A percentile compares a stretch with the other conserved stretches of the same genome.
phyloP scores from a whole-genome alignment of 441 rosid species.

The Raphanus hybrid region DNA sequence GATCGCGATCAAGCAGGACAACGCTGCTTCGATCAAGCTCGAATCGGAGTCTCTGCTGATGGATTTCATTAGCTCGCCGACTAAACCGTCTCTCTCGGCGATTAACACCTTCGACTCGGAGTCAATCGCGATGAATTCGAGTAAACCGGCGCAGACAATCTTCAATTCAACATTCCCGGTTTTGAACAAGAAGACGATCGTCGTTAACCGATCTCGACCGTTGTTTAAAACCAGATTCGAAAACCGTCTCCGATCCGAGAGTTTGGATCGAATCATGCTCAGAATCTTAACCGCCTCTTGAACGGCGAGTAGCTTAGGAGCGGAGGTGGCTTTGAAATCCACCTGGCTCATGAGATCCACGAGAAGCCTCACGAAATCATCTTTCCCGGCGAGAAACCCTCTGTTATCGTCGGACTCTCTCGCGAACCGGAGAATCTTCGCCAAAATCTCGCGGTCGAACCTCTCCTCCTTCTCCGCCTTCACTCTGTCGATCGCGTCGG shows the following conservation, averaged over 20 bases:
- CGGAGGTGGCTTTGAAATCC: slow-evolving; percentile 31
- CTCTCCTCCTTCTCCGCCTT: slow-evolving; percentile 36
- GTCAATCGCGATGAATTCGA: slow-evolving; percentile 61
- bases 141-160: slow-evolving; percentile 53
- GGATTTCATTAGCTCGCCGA: slow-evolving; percentile 48
- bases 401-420: slow-evolving; percentile 65
- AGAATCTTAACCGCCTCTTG: slow-evolving; percentile 63
- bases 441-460: slow-evolving; percentile 38
- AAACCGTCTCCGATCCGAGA: slow-evolving; percentile 48
- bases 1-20: slow-evolving; percentile 60
- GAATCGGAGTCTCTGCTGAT: slow-evolving; percentile 46
- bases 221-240: slow-evolving; percentile 47
- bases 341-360: slow-evolving; percentile 51
- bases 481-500: slow-evolving; percentile 43
- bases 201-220: slow-evolving; percentile 50
- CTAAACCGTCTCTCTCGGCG: slow-evolving; percentile 59
- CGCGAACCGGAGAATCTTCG: slow-evolving; percentile 51
- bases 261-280: slow-evolving; percentile 46
- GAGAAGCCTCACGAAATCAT: slow-evolving; percentile 58
- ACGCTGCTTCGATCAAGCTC: slow-evolving; percentile 50
- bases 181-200: slow-evolving; percentile 49
- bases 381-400: slow-evolving; percentile 60
- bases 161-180: slow-evolving; percentile 49
- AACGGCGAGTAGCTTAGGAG: slow-evolving; percentile 36
- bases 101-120: slow-evolving; percentile 60